A percentile compares a stretch with the other conserved stretches of the same genome.
Conservation (phyloP, 768 basidiomycete species). For the Pleurotus djamor region DNA sequence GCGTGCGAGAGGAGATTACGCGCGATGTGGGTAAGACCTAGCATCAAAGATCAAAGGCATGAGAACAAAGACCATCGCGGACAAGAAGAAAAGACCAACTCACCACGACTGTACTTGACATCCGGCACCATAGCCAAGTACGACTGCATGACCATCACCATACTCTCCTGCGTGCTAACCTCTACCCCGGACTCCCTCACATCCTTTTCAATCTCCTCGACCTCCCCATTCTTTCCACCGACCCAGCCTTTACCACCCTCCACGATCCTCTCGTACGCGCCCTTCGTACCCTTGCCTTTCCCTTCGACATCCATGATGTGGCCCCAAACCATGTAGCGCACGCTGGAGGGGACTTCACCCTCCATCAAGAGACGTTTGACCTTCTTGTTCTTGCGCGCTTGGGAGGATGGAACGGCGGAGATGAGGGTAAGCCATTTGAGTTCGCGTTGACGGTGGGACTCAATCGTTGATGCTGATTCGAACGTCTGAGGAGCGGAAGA, state of each 20-base stretch:
- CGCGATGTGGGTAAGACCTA: slow-evolving; percentile 69
- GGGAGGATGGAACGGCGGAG: slow-evolving; percentile 50
- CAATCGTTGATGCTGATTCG: slow-evolving; percentile 24
- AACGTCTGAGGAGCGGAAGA: neutral
- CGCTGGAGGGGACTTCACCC: slow-evolving; percentile 73
- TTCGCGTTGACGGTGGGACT: slow-evolving; percentile 76
- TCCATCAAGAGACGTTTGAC: slow-evolving; percentile 70
- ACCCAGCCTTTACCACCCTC: slow-evolving; percentile 50
- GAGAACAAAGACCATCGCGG: neutral
- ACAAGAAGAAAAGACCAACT: slow-evolving; percentile 9
- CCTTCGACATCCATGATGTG: slow-evolving; percentile 64
- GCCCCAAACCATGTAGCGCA: slow-evolving; percentile 84
- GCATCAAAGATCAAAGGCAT: neutral
- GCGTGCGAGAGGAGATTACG: slow-evolving; percentile 54
- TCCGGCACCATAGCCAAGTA: slow-evolving; percentile 90
- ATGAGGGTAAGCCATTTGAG: slow-evolving; percentile 72
- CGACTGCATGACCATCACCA: slow-evolving; percentile 62
- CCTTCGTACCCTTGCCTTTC: slow-evolving; percentile 64
- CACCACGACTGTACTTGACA: slow-evolving; percentile 65
- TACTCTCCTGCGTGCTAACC: slow-evolving; percentile 51
- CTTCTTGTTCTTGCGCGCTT: slow-evolving; percentile 79
- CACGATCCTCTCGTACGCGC: slow-evolving; percentile 65
- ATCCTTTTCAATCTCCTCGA: slow-evolving; percentile 56
- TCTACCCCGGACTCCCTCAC: slow-evolving; percentile 51
- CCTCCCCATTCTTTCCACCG: slow-evolving; percentile 17